Conservation (phyloP, 2,329 filamentous ascomycete genomes). For the Aspergillus alliaceus region DNA sequence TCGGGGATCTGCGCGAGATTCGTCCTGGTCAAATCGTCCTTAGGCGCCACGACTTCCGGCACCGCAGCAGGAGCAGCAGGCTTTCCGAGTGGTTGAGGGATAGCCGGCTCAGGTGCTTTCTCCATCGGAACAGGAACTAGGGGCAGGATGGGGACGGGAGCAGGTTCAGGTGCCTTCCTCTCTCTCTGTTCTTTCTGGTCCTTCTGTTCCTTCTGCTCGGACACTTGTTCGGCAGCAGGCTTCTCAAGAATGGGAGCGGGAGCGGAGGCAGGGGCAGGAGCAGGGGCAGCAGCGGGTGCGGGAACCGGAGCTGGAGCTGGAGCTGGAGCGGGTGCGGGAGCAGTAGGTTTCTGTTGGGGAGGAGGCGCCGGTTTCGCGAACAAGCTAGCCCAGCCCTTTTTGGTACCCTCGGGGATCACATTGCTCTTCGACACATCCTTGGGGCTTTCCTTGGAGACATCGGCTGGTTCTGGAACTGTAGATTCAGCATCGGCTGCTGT, state of each 20-base stretch:
- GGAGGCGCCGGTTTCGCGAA: constrained; percentile 65
- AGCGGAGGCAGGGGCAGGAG: constrained; percentile 25
- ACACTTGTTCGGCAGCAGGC: constrained; percentile 8
- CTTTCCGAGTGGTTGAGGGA: constrained; percentile 36
- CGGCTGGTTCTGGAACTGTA: constrained; percentile 18
- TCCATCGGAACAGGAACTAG: constrained; percentile 41
- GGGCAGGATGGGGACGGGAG: constrained; percentile 42
- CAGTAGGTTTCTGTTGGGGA: constrained; percentile 51
- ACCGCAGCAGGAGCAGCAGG: constrained; percentile 39
- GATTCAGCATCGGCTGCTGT: constrained; percentile 20
- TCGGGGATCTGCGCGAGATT: constrained; percentile 92
- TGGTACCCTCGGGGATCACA: constrained; percentile 39
- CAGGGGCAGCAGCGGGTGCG: constrained; percentile 38
- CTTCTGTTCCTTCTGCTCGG: constrained; percentile 8
- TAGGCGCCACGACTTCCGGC: constrained; percentile 62
- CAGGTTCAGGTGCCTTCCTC: constrained; percentile 12
- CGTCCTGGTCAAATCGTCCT: constrained; percentile 82
- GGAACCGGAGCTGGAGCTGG: constrained; percentile 19
- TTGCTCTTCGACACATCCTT: constrained; percentile 31
- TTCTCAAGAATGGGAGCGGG: constrained; percentile 7
- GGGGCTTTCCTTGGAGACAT: constrained; percentile 12
- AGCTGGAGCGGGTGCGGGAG: constrained; percentile 30
- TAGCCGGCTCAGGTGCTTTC: constrained; percentile 33
- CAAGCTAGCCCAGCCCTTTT: constrained; percentile 70
- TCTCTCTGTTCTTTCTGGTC: constrained; percentile 1